Evolutionary conservation across 2,329 filamentous ascomycete genomes (phyloP).

Genomic region (Pleurostoma richardsiae): DNA sequence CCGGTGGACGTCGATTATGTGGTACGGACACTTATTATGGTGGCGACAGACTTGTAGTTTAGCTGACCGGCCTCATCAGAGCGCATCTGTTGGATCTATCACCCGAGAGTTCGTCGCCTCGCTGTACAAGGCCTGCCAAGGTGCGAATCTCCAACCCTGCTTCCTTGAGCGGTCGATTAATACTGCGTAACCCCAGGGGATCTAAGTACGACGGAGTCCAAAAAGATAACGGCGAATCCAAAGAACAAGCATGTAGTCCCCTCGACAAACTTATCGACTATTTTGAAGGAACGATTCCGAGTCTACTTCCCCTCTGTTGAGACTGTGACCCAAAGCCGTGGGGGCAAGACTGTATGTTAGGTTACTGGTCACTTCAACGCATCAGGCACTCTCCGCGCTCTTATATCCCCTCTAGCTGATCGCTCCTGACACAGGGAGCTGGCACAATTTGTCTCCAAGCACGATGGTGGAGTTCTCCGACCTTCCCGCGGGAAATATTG

Average conservation of each 20-base stretch:
- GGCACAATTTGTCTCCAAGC: slow-evolving; percentile 79
- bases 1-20: slow-evolving; percentile 69
- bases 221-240: slow-evolving; percentile 25
- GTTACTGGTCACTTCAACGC: neutral
- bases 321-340: slow-evolving; percentile 62
- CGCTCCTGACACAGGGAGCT: slow-evolving; percentile 43
- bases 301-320: slow-evolving; percentile 76
- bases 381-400: neutral
- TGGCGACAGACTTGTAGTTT: too few relatives aligned
- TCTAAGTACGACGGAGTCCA: slow-evolving; percentile 39
- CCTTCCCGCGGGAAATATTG: slow-evolving; percentile 68
- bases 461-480: slow-evolving; percentile 64
- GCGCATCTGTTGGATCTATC: slow-evolving; percentile 77
- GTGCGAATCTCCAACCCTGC: slow-evolving; percentile 21
- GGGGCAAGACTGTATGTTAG: slow-evolving; percentile 50
- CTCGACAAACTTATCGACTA: slow-evolving; percentile 13
- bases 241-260: slow-evolving; percentile 16
- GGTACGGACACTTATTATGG: slow-evolving; percentile 33
- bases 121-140: slow-evolving; percentile 51
- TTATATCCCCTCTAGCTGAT: slow-evolving; percentile 3
- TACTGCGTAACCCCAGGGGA: slow-evolving; percentile 23
- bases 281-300: slow-evolving; percentile 49
- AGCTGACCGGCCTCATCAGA: slow-evolving; percentile 30
- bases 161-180: slow-evolving; percentile 1
- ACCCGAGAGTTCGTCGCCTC: slow-evolving; percentile 60